Evolutionary conservation across 495 filamentous ascomycete genomes (phyloP), one percentile per base, ranked within the genome.

Genomic region (Hypomontagnella submonticulosa): DNA sequence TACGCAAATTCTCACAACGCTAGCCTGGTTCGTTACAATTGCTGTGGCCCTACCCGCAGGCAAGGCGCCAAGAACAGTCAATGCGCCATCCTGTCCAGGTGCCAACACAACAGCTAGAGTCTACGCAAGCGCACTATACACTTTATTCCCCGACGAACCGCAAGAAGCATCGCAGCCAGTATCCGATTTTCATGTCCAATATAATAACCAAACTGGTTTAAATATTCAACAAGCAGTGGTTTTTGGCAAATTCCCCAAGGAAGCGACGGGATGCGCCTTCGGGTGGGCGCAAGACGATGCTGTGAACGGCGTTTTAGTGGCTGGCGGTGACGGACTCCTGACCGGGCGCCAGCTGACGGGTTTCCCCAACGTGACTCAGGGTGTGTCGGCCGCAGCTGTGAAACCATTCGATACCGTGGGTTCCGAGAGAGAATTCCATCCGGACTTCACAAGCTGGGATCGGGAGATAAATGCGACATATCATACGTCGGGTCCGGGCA

Each of bases 401-500:
- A 1, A 18, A 40, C 40, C 48, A 4, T 65, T 58, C 41, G 54
- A 58, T 16, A 48, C 53, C 0, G 18, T 13, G 0, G 34, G 27
- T 0, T 2, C 41, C 9, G 38, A 19, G 19, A 9, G n/a, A n/a
- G 36, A 18, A 33, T 51, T 51, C 38, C 30, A 57, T 11, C 32
- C 61, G 16, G 61, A 65, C 27, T 59, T 65, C 34, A 57, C 61
- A 1, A 16, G 30, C 32, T 65, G 61, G 61, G 61, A 65, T 34
- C 37, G 48, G 19, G 61, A 58, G 54, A 30, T 42, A 10, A 19
- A 43, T 6, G 48, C 44, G 13, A 47, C 53, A 12, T 49, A 42
- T 10, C 62, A 65, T 49, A 34, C n/a, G 3, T 58, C 62, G 2
- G 48, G 54, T 0, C 48, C 54, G 30, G 48, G 53, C 15, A 53